Conservation (phyloP, 2,329 filamentous ascomycete genomes). For the Cladorrhinum sp. region DNA sequence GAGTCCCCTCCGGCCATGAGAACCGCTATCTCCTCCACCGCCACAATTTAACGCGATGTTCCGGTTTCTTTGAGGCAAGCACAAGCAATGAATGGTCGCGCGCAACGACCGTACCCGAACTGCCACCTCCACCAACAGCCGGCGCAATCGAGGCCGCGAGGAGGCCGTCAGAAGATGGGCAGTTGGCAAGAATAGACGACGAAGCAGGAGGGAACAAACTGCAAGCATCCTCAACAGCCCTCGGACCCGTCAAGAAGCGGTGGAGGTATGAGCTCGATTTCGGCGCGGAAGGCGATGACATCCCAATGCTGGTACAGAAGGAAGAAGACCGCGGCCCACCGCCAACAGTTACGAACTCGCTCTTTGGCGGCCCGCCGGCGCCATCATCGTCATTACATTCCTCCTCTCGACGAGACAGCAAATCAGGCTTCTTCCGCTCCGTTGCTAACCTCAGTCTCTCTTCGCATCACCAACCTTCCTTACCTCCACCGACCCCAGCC, state of each 20-base stretch:
- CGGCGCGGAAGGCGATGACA: constrained; percentile 67
- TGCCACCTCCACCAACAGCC: constrained; percentile 22
- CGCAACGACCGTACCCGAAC: constrained; percentile 33
- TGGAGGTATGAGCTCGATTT: constrained; percentile 90
- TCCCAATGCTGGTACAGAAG: constrained; percentile 85
- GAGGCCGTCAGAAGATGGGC: constrained; percentile 27
- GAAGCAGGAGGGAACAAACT: constrained; percentile 38
- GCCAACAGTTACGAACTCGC: constrained; percentile 38
- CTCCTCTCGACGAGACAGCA: constrained; percentile 26
- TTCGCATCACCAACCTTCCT: constrained; percentile 28
- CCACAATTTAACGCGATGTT: constrained; percentile 83
- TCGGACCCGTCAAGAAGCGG: constrained; percentile 51
- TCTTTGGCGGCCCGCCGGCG: constrained; percentile 55
- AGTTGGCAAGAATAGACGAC: constrained; percentile 56
- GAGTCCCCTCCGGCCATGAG: constrained; percentile 62
- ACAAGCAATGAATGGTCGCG: constrained; percentile 76
- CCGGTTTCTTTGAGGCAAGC: constrained; percentile 88
- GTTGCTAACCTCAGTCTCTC: constrained; percentile 72
- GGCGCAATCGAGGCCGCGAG: constrained; percentile 24
- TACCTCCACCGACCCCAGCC: constrained; percentile 50
- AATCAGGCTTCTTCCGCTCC: constrained; percentile 71
- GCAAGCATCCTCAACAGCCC: constrained; percentile 36
- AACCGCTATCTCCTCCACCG: constrained; percentile 84
- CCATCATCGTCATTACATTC: constrained; percentile 33
- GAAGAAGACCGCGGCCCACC: constrained; percentile 41